Evolutionary conservation across 768 basidiomycete species (phyloP).

Genomic region (Gloeophyllum trabeum): DNA sequence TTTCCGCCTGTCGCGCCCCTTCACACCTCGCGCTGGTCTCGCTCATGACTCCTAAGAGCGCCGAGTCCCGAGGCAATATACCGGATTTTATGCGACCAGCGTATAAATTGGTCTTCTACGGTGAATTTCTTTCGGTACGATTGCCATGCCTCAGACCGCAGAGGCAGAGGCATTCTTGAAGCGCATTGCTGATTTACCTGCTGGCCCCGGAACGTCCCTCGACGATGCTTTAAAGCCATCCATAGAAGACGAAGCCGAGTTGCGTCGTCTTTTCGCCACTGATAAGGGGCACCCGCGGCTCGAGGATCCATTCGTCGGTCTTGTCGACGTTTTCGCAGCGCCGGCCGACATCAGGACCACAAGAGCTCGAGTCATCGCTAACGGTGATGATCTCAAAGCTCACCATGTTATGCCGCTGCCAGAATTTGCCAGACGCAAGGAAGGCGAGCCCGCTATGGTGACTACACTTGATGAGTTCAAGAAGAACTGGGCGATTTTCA

Average conservation of each 20-base stretch:
- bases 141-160: constrained; percentile 15
- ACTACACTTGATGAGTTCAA: constrained; percentile 43
- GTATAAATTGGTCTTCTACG: too few species aligned
- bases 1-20: too few species aligned
- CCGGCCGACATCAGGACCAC: constrained; percentile 36
- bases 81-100: too few species aligned
- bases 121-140: too few species aligned
- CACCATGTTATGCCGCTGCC: constrained; percentile 46
- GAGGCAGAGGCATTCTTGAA: constrained; percentile 17
- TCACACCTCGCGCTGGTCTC: too few species aligned
- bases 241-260: constrained; percentile 42
- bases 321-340: constrained; percentile 47
- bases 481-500: constrained; percentile 54
- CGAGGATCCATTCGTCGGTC: constrained; percentile 38
- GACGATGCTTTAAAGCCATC: constrained; percentile 38
- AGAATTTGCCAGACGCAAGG: constrained; percentile 29
- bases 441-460: constrained; percentile 39
- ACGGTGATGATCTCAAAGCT: constrained; percentile 30
- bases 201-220: constrained; percentile 17
- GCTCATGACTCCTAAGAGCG: too few species aligned
- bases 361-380: constrained; percentile 34
- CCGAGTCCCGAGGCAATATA: too few species aligned
- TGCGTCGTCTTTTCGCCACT: constrained; percentile 44
- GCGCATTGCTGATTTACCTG: constrained; percentile 13
- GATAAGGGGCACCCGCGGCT: constrained; percentile 35